phyloP scores from a whole-genome alignment of 2,329 filamentous ascomycete genomes.

The Nakataea oryzae region DNA sequence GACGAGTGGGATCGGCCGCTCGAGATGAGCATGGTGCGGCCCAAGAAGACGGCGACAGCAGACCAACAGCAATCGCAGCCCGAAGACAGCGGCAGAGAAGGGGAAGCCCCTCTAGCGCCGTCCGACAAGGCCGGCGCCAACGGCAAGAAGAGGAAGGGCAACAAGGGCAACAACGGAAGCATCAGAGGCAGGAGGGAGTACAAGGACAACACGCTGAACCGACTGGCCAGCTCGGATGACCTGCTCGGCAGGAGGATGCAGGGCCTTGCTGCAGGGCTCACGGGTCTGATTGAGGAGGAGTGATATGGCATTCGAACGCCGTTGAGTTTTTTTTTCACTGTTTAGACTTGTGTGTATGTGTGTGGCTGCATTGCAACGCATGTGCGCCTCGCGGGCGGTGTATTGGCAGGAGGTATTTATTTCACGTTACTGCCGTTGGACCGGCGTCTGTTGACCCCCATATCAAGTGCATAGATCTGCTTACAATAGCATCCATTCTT shows the following conservation, averaged over 20 bases:
- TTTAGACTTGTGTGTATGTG: too few species aligned
- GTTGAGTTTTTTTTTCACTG: background rate
- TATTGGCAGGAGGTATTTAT: too few species aligned
- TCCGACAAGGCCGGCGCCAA: background rate
- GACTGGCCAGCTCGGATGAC: slow-evolving; percentile 46
- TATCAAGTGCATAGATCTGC: too few species aligned
- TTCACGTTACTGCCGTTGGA: too few species aligned
- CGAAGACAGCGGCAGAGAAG: background rate
- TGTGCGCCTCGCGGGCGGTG: background rate
- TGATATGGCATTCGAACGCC: background rate
- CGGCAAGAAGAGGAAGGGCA: slow-evolving; percentile 19
- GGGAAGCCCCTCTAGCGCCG: background rate
- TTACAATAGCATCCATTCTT: too few species aligned
- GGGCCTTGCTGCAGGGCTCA: slow-evolving; percentile 42
- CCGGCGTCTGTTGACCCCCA: too few species aligned
- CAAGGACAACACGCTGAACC: slow-evolving; percentile 33
- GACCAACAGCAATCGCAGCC: background rate
- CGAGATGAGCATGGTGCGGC: slow-evolving; percentile 67
- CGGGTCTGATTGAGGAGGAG: slow-evolving; percentile 32
- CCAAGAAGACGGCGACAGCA: slow-evolving; percentile 13
- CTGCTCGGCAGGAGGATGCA: slow-evolving; percentile 47
- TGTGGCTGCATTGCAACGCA: background rate
- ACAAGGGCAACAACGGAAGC: slow-evolving; percentile 13
- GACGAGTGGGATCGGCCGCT: slow-evolving; percentile 67
- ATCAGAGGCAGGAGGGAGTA: slow-evolving; percentile 13